Evolutionary conservation across 164 flowering plant species (phyloP).

Genomic region (Vitis rotundifolia): DNA sequence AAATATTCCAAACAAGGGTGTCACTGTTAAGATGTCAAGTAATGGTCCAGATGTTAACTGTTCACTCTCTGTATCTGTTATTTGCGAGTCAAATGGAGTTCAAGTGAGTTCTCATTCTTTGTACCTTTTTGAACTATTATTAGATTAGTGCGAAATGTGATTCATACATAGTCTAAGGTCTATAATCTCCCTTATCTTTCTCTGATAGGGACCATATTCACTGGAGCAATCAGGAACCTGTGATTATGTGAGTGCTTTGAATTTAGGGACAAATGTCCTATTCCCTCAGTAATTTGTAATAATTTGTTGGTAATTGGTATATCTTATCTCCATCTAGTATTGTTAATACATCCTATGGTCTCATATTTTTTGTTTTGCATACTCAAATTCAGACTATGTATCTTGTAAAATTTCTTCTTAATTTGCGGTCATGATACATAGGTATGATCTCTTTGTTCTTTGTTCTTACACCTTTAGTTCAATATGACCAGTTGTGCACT

Average conservation of each 20-base stretch:
- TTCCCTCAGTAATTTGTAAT: background rate
- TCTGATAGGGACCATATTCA: conserved; percentile 67
- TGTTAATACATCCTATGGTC: too few species aligned
- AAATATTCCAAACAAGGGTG: conserved; percentile 64
- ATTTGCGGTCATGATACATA: too few species aligned
- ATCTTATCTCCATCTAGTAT: background rate
- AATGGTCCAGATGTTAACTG: conserved; percentile 39
- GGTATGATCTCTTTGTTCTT: too few species aligned
- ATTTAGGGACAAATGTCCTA: background rate
- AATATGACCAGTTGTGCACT: too few species aligned
- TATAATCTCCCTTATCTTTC: conserved; percentile 1
- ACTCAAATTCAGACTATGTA: too few species aligned
- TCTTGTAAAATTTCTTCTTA: too few species aligned
- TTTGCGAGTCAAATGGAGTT: conserved; percentile 58
- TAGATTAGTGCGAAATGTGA: background rate
- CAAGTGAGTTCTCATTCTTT: conserved; percentile 38
- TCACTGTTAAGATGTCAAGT: conserved; percentile 62
- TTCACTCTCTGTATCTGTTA: conserved; percentile 77
- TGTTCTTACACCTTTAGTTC: too few species aligned
- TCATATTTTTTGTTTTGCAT: too few species aligned
- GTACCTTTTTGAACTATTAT: background rate
- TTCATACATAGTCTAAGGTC: background rate
- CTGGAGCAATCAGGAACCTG: conserved; percentile 56
- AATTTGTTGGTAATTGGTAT: background rate
- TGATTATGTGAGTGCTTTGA: conserved; percentile 65